phyloP scores from a whole-genome alignment of 306 rosid species.

The Inga laurina region DNA sequence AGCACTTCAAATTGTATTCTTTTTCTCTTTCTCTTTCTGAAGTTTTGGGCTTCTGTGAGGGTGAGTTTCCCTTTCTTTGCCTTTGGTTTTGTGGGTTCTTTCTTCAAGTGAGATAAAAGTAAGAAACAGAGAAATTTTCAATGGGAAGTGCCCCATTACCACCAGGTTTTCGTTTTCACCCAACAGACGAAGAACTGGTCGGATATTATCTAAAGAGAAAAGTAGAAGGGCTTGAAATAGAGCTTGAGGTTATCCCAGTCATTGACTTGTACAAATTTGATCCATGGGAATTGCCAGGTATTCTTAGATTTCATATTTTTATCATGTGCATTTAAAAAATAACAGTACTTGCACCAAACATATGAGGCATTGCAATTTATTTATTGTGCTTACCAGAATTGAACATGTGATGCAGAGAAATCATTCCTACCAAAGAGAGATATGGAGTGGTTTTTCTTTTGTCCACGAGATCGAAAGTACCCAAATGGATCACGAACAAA shows the following conservation, averaged over 20 bases:
- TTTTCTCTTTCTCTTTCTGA: not conserved
- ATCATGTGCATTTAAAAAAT: not conserved
- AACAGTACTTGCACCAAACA: not conserved
- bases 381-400: not conserved
- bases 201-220: slow-evolving; percentile 88
- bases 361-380: not conserved
- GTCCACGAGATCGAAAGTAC: slow-evolving; percentile 87
- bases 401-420: slow-evolving; percentile 53
- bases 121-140: not conserved
- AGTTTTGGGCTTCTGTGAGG: not conserved
- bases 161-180: slow-evolving; percentile 92
- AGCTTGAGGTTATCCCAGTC: slow-evolving; percentile 85
- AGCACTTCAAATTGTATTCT: not conserved
- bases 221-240: slow-evolving; percentile 82
- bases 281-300: slow-evolving; percentile 98
- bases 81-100: not conserved
- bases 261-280: slow-evolving; percentile 87
- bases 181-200: slow-evolving; percentile 86
- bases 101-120: not conserved
- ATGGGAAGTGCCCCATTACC: slow-evolving; percentile 56
- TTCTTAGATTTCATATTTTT: slow-evolving; percentile 28
- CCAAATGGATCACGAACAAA: slow-evolving; percentile 90
- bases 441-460: slow-evolving; percentile 93
- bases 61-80: not conserved
- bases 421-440: slow-evolving; percentile 82